Evolutionary conservation across 768 basidiomycete genomes (phyloP).

Genomic region (Mycena galericulata): DNA sequence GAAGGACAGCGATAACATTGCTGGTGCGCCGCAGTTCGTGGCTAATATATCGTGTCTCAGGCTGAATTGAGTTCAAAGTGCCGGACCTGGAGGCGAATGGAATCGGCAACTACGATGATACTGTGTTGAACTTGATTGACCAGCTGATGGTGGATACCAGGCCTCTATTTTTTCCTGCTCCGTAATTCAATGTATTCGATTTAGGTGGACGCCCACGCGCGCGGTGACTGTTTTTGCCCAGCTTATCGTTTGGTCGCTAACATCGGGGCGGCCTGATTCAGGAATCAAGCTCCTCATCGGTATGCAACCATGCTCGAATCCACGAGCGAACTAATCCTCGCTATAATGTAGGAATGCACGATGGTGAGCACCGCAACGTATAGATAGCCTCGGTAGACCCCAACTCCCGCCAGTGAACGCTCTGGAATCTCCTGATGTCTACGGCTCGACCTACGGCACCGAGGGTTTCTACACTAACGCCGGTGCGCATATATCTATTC

Average conservation of each 20-base stretch:
- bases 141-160: constrained; percentile 48
- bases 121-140: constrained; percentile 50
- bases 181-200: no score
- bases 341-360: constrained; percentile 34
- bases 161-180: no score
- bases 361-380: constrained; percentile 19
- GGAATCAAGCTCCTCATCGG: constrained; percentile 40
- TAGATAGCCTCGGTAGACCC: neutral
- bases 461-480: constrained; percentile 49
- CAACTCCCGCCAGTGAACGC: constrained; percentile 46
- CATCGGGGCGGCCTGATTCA: neutral
- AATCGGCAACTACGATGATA: constrained; percentile 51
- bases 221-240: constrained; percentile 42
- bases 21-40: neutral
- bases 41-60: neutral
- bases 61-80: constrained; percentile 24
- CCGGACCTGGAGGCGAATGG: constrained; percentile 48
- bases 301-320: neutral
- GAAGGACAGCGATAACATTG: constrained; percentile 41
- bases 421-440: constrained; percentile 47
- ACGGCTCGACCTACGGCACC: constrained; percentile 45
- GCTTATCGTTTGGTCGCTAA: neutral
- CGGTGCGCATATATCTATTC: constrained; percentile 19
- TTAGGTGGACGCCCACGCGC: constrained; percentile 46
- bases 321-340: neutral